These are phyloP conservation scores for Tieghemostelium lacteum DNA, from an alignment of 78 protist species.

Conservation along the genomic window DNA sequence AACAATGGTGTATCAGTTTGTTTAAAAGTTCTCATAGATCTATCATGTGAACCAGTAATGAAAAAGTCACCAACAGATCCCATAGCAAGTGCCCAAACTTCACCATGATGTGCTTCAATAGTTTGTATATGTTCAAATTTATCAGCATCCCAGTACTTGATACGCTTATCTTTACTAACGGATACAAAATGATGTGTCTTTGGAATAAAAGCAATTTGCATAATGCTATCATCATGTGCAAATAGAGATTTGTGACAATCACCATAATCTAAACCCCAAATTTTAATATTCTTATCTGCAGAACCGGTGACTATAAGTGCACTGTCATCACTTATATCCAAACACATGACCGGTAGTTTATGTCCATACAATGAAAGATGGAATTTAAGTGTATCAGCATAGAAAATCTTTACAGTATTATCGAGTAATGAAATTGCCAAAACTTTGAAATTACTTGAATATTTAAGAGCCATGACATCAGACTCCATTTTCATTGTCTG, in stretches of 20 bases:
- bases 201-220: conserved; percentile 86
- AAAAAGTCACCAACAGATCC: conserved; percentile 76
- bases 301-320: conserved; percentile 93
- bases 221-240: conserved; percentile 96
- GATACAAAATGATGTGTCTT: conserved; percentile 95
- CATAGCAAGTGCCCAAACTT: conserved; percentile 83
- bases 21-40: conserved; percentile 89
- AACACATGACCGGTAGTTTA: conserved; percentile 94
- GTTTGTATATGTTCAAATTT: conserved; percentile 82
- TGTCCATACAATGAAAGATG: conserved; percentile 97
- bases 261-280: conserved; percentile 96
- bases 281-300: conserved; percentile 96
- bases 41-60: conserved; percentile 87
- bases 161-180: conserved; percentile 83
- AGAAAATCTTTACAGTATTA: conserved; percentile 92
- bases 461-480: conserved; percentile 87
- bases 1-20: conserved; percentile 92
- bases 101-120: conserved; percentile 89
- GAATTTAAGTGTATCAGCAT: conserved; percentile 91
- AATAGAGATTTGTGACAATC: conserved; percentile 94
- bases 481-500: conserved; percentile 85
- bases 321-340: conserved; percentile 89
- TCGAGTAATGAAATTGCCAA: conserved; percentile 94
- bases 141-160: conserved; percentile 89
- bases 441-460: conserved; percentile 71